Evolutionary conservation across 768 basidiomycete species (phyloP).

Genomic region (Leccinum sublutescens): DNA sequence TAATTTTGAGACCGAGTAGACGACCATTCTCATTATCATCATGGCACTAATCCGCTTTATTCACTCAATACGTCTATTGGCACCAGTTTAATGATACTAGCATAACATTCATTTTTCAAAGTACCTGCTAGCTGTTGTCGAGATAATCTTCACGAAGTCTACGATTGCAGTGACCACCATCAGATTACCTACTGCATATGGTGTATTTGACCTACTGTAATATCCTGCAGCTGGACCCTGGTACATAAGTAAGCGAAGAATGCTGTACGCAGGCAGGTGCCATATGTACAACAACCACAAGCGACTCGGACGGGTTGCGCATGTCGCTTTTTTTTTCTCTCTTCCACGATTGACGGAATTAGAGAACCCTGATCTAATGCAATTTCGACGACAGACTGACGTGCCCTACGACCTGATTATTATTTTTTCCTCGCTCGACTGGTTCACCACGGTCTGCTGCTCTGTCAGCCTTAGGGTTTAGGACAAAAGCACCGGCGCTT

Average conservation of each 20-base stretch:
- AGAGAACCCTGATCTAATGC: not conserved
- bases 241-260: constrained; percentile 11
- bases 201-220: not conserved
- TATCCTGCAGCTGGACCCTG: constrained; percentile 15
- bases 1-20: constrained; percentile 34
- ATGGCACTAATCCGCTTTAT: constrained; percentile 34
- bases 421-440: not conserved
- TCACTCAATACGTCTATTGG: constrained; percentile 28
- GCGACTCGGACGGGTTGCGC: not conserved
- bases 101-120: constrained; percentile 25
- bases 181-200: not conserved
- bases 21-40: constrained; percentile 25
- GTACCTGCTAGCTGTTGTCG: constrained; percentile 16
- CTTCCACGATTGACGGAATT: not conserved
- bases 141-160: constrained; percentile 9
- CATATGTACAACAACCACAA: not conserved
- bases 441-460: not conserved
- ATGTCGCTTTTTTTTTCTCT: constrained; percentile 1
- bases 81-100: constrained; percentile 31
- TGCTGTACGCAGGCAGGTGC: constrained; percentile 2
- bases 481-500: constrained; percentile 1
- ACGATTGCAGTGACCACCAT: constrained; percentile 10
- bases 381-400: not conserved
- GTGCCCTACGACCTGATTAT: constrained; percentile 11
- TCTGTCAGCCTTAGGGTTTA: constrained; percentile 13